These are phyloP conservation scores for Annulohypoxylon maeteangense DNA, from an alignment of 495 filamentous ascomycete genomes.

Conservation along the genomic window DNA sequence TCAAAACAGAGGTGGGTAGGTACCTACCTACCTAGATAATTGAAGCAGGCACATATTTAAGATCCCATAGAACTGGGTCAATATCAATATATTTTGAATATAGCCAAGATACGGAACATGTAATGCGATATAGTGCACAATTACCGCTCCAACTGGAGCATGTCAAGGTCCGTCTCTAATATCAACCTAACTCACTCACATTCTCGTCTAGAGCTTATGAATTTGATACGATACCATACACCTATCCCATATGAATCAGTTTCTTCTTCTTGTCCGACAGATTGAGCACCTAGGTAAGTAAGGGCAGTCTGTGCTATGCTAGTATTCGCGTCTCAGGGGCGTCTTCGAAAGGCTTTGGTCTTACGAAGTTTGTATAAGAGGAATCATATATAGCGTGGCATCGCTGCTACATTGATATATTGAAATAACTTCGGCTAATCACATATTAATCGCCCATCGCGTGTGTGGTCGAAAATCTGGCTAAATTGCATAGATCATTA, in stretches of 20 bases:
- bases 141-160: not conserved
- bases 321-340: not conserved
- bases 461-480: conserved; percentile 15
- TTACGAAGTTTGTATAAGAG: not conserved
- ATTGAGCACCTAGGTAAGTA: not conserved
- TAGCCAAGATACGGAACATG: conserved; percentile 24
- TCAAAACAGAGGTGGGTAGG: too few species aligned
- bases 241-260: not conserved
- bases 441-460: not conserved
- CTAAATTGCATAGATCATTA: conserved; percentile 18
- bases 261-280: not conserved
- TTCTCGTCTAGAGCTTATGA: not conserved
- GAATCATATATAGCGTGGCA: not conserved
- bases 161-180: too few species aligned
- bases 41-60: not conserved
- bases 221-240: not conserved
- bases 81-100: not conserved
- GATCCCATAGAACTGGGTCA: not conserved
- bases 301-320: not conserved
- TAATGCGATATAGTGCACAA: conserved; percentile 23
- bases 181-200: not conserved
- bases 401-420: not conserved
- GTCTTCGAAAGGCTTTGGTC: not conserved
- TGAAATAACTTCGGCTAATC: conserved; percentile 5
- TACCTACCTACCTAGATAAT: not conserved